Percentiles rank a stretch among this genome's conserved stretches.
Evolutionary conservation across 345 rosid genomes (phyloP).

Genomic region (Lagerstroemia speciosa): DNA sequence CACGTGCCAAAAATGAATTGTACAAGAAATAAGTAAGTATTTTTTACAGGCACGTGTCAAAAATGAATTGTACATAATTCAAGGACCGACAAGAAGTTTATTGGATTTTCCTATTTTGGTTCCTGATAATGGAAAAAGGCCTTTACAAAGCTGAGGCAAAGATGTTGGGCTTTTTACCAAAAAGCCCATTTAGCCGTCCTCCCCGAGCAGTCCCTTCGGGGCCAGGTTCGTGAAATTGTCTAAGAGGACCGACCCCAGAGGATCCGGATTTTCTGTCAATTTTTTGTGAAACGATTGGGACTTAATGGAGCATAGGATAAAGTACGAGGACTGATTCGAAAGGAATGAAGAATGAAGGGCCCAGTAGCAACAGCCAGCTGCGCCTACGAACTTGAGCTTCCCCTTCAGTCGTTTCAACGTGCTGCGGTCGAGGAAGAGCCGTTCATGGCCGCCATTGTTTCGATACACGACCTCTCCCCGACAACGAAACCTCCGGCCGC

Average conservation of each 20-base stretch:
- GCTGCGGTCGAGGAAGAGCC: conserved; percentile 1
- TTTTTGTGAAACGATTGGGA: not conserved
- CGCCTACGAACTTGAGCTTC: not conserved
- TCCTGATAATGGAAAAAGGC: not conserved
- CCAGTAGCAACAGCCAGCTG: not conserved
- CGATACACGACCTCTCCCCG: not conserved
- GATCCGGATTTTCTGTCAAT: no score
- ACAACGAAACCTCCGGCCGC: not conserved
- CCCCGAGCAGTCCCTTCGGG: not conserved
- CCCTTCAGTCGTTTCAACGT: not conserved
- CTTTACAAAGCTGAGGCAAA: not conserved
- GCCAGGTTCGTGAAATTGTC: not conserved
- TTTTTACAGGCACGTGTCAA: no score
- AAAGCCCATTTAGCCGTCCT: not conserved
- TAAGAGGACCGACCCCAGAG: no score
- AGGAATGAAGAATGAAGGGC: not conserved
- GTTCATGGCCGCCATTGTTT: not conserved
- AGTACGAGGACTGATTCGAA: not conserved
- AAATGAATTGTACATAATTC: no score
- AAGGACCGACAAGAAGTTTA: no score
- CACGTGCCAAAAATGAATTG: no score
- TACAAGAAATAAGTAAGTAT: no score
- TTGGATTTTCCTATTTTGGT: not conserved
- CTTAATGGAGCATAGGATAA: not conserved
- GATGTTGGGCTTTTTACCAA: not conserved